Evolutionary conservation across 441 rosid genomes (phyloP).

Genomic region (Gossypium trilobum): DNA sequence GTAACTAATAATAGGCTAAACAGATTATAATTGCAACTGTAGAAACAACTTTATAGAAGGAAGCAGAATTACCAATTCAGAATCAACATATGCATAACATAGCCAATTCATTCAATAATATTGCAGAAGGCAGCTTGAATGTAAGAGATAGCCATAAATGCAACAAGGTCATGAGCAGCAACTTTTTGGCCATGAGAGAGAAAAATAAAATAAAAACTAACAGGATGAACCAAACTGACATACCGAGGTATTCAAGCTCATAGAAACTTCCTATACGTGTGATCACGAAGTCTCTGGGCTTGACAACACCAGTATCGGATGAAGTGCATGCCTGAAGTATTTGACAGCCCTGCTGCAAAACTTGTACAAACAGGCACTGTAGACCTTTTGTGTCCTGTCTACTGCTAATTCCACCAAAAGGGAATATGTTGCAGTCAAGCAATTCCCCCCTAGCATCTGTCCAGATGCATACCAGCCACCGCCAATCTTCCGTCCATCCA

Average conservation of each 20-base stretch:
- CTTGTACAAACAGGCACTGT: slow-evolving; percentile 94
- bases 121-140: background rate
- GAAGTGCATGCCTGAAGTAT: slow-evolving; percentile 86
- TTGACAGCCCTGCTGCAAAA: slow-evolving; percentile 98
- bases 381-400: slow-evolving; percentile 98
- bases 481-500: slow-evolving; percentile 99
- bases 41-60: background rate
- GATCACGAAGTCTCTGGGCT: slow-evolving; percentile 90
- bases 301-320: slow-evolving; percentile 60
- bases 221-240: slow-evolving; percentile 11
- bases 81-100: background rate
- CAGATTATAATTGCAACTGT: background rate
- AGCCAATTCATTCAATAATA: background rate
- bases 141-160: background rate
- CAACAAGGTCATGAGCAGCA: background rate
- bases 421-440: slow-evolving; percentile 91
- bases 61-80: background rate
- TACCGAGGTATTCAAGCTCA: slow-evolving; percentile 98
- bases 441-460: slow-evolving; percentile 98
- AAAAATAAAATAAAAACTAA: background rate
- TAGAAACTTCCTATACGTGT: slow-evolving; percentile 86
- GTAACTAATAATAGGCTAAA: background rate
- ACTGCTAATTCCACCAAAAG: slow-evolving; percentile 98
- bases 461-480: slow-evolving; percentile 99
- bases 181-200: background rate